Evolutionary conservation across 202 grass and related monocot genomes (phyloP).

Genomic region (Alloteropsis angusta): DNA sequence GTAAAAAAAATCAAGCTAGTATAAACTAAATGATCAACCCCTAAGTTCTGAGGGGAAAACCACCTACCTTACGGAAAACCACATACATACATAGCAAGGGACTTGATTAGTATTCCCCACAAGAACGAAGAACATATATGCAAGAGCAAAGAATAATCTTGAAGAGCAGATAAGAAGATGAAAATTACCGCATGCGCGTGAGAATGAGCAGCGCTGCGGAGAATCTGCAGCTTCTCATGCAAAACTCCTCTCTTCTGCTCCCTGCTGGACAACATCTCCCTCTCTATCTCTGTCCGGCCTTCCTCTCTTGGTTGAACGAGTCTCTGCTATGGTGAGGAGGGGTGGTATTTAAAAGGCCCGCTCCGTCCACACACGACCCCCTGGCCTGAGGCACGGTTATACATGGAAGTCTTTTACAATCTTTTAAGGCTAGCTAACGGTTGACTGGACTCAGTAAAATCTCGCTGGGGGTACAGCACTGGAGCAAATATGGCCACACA

Average conservation of each 20-base stretch:
- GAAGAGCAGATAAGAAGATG: neutral
- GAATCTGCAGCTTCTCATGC: conserved; percentile 62
- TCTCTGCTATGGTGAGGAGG: neutral
- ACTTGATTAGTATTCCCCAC: neutral
- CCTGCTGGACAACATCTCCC: conserved; percentile 57
- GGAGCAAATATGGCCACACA: neutral
- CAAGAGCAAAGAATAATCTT: neutral
- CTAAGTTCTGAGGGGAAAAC: neutral
- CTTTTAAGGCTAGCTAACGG: no score
- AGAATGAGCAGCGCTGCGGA: conserved; percentile 59
- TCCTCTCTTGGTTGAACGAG: neutral
- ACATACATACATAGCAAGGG: neutral
- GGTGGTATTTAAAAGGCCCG: conserved; percentile 36
- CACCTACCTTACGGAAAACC: neutral
- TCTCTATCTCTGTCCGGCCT: neutral
- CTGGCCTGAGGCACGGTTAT: neutral
- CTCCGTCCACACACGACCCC: neutral
- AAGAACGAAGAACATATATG: neutral
- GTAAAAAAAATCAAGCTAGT: neutral
- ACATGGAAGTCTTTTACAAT: conserved; percentile 9
- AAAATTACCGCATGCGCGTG: conserved; percentile 56
- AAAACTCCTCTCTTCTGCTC: conserved; percentile 51
- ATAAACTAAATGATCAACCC: neutral
- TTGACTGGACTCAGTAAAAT: neutral
- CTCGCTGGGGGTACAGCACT: neutral